These are phyloP conservation scores for Claviceps digitariae DNA, from an alignment of 2,329 filamentous ascomycete species.

Conservation along the genomic window DNA sequence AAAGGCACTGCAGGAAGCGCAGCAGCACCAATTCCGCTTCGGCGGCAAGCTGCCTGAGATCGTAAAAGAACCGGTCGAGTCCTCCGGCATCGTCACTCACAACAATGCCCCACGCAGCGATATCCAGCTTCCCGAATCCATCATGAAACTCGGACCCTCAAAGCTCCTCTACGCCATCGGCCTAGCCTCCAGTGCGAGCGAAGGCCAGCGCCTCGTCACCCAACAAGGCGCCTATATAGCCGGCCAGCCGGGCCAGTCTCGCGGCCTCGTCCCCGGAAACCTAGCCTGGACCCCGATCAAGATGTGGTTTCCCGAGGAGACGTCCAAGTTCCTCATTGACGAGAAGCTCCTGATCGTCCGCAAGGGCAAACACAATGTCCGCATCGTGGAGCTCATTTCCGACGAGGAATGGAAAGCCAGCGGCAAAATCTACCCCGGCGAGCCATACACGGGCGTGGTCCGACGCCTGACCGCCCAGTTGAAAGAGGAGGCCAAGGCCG, in stretches of 20 bases:
- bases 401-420: slow-evolving; percentile 39
- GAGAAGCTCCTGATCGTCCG: slow-evolving; percentile 45
- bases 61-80: slow-evolving; percentile 16
- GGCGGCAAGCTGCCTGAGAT: slow-evolving; percentile 19
- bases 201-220: slow-evolving; percentile 44
- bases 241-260: slow-evolving; percentile 30
- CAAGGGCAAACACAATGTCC: slow-evolving; percentile 50
- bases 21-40: slow-evolving; percentile 38
- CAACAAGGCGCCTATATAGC: slow-evolving; percentile 48
- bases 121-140: slow-evolving; percentile 43
- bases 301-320: slow-evolving; percentile 42
- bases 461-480: slow-evolving; percentile 28
- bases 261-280: slow-evolving; percentile 32
- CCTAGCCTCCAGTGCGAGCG: slow-evolving; percentile 39
- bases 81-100: slow-evolving; percentile 21
- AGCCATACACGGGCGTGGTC: slow-evolving; percentile 34
- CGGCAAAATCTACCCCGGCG: slow-evolving; percentile 39
- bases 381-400: slow-evolving; percentile 44
- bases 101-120: slow-evolving; percentile 39
- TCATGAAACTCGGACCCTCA: slow-evolving; percentile 43
- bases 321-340: slow-evolving; percentile 46
- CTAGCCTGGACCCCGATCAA: slow-evolving; percentile 50
- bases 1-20: slow-evolving; percentile 49
- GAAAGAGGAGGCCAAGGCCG: slow-evolving; percentile 20
- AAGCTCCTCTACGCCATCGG: slow-evolving; percentile 47